Conservation (phyloP, 768 basidiomycete genomes). For the Galerina marginata region DNA sequence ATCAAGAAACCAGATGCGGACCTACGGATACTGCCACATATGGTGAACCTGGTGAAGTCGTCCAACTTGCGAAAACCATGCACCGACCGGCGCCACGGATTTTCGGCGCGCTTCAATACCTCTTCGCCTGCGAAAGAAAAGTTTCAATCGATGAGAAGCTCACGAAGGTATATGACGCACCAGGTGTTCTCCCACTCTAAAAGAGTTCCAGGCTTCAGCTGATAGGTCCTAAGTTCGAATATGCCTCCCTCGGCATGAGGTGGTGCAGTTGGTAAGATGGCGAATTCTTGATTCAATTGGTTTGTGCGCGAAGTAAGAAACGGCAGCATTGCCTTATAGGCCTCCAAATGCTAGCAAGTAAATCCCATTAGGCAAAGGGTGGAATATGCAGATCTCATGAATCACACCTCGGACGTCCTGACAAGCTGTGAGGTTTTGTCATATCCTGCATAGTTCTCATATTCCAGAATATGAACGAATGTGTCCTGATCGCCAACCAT, state of each 20-base stretch:
- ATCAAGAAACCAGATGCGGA: constrained; percentile 22
- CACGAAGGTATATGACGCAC: constrained; percentile 43
- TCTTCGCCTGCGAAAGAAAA: constrained; percentile 64
- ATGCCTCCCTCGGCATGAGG: constrained; percentile 88
- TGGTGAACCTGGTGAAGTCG: constrained; percentile 90
- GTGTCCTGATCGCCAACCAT: constrained; percentile 89
- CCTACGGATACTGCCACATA: constrained; percentile 96
- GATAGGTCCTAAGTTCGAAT: constrained; percentile 92
- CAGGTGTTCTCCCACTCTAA: constrained; percentile 96
- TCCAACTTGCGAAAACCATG: constrained; percentile 92
- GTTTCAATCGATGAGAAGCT: constrained; percentile 11
- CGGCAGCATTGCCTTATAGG: constrained; percentile 80
- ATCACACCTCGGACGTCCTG: constrained; percentile 65
- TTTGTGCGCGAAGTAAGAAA: constrained; percentile 71
- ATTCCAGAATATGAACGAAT: constrained; percentile 84
- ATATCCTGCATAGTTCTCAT: constrained; percentile 90
- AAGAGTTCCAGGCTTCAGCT: constrained; percentile 85
- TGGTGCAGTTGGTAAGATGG: constrained; percentile 90
- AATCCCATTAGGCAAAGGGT: constrained; percentile 9
- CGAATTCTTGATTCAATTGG: constrained; percentile 93
- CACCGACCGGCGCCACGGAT: constrained; percentile 84
- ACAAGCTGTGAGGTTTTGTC: constrained; percentile 77
- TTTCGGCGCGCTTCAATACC: constrained; percentile 94
- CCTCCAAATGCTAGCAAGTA: constrained; percentile 58
- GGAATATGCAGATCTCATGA: neutral